Evolutionary conservation across 129 eudicot genomes (phyloP).

Genomic region (Apium graveolens): DNA sequence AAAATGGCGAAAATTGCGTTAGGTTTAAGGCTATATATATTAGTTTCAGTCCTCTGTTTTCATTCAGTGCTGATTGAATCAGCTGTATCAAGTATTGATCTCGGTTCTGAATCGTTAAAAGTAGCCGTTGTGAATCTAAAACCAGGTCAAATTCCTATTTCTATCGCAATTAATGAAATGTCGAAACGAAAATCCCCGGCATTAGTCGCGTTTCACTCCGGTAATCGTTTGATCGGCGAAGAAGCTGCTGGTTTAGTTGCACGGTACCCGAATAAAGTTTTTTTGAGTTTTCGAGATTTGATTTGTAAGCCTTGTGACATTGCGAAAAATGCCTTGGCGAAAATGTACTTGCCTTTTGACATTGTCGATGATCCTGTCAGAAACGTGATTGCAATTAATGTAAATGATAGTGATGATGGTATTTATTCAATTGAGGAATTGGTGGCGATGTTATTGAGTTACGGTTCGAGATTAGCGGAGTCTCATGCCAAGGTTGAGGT

Average conservation of each 20-base stretch:
- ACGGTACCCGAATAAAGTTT: slow-evolving; percentile 71
- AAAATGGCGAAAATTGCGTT: not conserved
- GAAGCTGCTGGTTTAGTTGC: slow-evolving; percentile 76
- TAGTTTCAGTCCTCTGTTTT: slow-evolving; percentile 16
- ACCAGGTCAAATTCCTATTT: slow-evolving; percentile 83
- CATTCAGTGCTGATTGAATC: slow-evolving; percentile 39
- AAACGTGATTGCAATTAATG: slow-evolving; percentile 32
- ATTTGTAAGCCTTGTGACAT: slow-evolving; percentile 42
- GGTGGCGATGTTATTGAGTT: slow-evolving; percentile 65
- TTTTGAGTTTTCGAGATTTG: slow-evolving; percentile 51
- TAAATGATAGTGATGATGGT: slow-evolving; percentile 30
- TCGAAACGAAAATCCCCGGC: slow-evolving; percentile 91
- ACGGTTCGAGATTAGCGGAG: slow-evolving; percentile 63
- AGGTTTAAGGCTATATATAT: slow-evolving; percentile 24
- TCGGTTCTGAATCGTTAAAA: slow-evolving; percentile 88
- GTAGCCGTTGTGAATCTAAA: slow-evolving; percentile 91
- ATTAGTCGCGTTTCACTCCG: slow-evolving; percentile 56
- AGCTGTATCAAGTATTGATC: slow-evolving; percentile 94
- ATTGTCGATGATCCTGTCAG: slow-evolving; percentile 35
- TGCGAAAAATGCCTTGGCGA: slow-evolving; percentile 21
- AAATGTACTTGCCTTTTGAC: slow-evolving; percentile 43
- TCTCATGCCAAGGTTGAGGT: slow-evolving; percentile 57
- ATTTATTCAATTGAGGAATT: slow-evolving; percentile 75
- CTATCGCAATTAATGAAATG: slow-evolving; percentile 95
- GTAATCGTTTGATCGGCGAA: slow-evolving; percentile 75